A percentile compares a stretch with the other conserved stretches of the same genome.
Evolutionary conservation across 305 asterid genomes (phyloP).

Genomic region (Fraxinus albicans): DNA sequence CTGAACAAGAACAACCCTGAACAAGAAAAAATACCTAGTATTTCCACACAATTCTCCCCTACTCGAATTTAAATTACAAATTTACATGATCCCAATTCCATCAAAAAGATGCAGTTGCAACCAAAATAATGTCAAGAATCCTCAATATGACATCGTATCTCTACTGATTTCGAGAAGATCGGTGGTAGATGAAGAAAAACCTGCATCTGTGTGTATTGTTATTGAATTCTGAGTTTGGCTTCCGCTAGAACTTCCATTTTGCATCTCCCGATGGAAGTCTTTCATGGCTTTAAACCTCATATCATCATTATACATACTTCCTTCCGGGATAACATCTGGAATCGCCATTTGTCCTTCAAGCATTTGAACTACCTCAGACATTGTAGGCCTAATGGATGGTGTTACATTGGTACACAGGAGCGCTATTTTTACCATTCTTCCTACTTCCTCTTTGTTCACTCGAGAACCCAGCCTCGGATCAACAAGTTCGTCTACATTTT

Average conservation of each 20-base stretch:
- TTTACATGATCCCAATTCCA: neutral
- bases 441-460: slow-evolving; percentile 53
- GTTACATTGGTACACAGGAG: slow-evolving; percentile 75
- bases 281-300: slow-evolving; percentile 75
- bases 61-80: neutral
- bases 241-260: slow-evolving; percentile 34
- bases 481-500: slow-evolving; percentile 52
- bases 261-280: slow-evolving; percentile 61
- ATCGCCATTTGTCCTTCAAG: slow-evolving; percentile 61
- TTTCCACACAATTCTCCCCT: neutral
- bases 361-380: slow-evolving; percentile 84
- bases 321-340: slow-evolving; percentile 53
- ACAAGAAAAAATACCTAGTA: neutral
- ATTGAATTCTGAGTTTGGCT: slow-evolving; percentile 43
- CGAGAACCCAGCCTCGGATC: slow-evolving; percentile 51
- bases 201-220: slow-evolving; percentile 38
- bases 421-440: slow-evolving; percentile 60
- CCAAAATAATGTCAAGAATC: neutral
- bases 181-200: neutral
- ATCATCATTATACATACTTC: slow-evolving; percentile 38
- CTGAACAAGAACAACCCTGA: neutral
- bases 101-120: neutral
- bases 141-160: neutral
- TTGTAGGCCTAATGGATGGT: slow-evolving; percentile 75
- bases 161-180: neutral